These are phyloP conservation scores for Chlamydomonas reinhardtii DNA, from an alignment of 163 green algal species.

Conservation along the genomic window DNA sequence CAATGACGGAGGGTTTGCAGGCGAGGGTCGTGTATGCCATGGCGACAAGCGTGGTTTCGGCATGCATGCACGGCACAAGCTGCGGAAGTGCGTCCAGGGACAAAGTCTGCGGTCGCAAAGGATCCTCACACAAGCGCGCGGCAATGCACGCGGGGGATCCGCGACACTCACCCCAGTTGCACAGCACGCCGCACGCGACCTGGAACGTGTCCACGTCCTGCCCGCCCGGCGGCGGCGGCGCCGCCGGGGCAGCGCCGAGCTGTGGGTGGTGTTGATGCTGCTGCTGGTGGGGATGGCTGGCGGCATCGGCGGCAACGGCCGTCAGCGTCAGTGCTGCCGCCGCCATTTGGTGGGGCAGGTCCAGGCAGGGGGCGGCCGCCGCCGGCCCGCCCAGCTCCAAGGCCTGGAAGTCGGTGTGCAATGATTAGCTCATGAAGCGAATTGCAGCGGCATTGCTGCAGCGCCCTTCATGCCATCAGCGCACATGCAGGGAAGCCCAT, in stretches of 20 bases:
- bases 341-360: conserved; percentile 29
- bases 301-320: background rate
- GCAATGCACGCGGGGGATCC: too few species aligned
- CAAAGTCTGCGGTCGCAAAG: background rate
- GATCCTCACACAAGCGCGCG: too few species aligned
- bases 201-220: conserved; percentile 22
- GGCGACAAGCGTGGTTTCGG: too few species aligned
- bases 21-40: too few species aligned
- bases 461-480: too few species aligned
- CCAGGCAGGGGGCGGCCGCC: conserved; percentile 12
- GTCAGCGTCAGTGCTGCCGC: conserved; percentile 27
- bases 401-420: too few species aligned
- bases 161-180: conserved; percentile 35
- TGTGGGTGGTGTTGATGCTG: background rate
- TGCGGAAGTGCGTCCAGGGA: too few species aligned
- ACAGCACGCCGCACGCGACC: conserved; percentile 2
- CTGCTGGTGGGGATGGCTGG: background rate
- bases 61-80: too few species aligned
- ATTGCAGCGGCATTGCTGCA: too few species aligned
- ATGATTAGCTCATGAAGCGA: too few species aligned
- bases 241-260: too few species aligned
- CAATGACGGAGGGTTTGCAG: background rate
- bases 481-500: too few species aligned
- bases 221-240: background rate
- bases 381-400: conserved; percentile 1